Base-by-base conservation (phyloP, 257 asterid genomes). In the Hygrophila difformis region DNA sequence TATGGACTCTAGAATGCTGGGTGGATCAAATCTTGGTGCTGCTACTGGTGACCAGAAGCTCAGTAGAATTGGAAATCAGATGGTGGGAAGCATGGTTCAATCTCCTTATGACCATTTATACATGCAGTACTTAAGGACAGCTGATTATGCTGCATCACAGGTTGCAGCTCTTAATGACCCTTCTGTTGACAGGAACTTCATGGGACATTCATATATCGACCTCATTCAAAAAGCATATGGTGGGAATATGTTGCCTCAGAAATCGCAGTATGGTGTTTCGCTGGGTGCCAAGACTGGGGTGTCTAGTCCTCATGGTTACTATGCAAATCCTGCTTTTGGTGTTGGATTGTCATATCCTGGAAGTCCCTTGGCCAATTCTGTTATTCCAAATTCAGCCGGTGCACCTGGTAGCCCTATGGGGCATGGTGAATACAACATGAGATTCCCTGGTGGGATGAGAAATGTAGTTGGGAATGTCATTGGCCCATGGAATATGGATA, bases 401-500 rank as follows among this genome's bases (percentile, higher is more conserved):
- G 92, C 79, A 36, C 82, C 91, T 33, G 83, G 83, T 44, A 88
- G 94, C 61, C 97, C 96, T 5, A 59, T 89, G 77, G 76, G 93
- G 71, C 93, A 68, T 39, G 75, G 70, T 40, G 97, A 88, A 31
- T 84, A 71, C 46, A 72, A 69, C 51, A 62, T 69, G 73, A 69
- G 98, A 50, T 70, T 48, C 40, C 54, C 76, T 36, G 78, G 81
- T 58, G 94, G 92, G 46, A 58, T 79, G 78, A 72, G 91, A 70
- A 85, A 72, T 63, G 65, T 71, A 16, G 74, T 79, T 53, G 94
- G 87, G 40, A 76, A 74, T 63, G 71, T 71, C 19, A 47, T 76
- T 56, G 97, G 97, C 34, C 81, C 85, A 5, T 89, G 95, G 94
- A 79, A 77, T 64, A 55, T 85, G 77, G 95, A 81, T 63, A 76